Evolutionary conservation across 108 stramenopile genomes (phyloP).

Genomic region (Thalassiosira profunda): DNA sequence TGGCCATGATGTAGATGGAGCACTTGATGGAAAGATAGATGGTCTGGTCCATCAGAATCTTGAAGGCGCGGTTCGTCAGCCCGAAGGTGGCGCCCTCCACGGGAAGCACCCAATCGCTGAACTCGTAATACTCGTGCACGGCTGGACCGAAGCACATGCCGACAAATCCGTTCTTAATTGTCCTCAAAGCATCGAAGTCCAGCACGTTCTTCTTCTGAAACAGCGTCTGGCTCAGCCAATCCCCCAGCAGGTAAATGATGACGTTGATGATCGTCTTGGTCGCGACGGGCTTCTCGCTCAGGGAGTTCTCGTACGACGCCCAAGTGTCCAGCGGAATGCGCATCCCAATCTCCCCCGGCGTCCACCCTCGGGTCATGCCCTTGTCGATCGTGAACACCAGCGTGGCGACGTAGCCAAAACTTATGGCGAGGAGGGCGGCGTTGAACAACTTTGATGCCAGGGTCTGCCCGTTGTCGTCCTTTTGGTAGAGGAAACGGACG

Average conservation of each 20-base stretch:
- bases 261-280: slow-evolving; percentile 97
- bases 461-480: slow-evolving; percentile 43
- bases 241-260: slow-evolving; percentile 93
- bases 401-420: slow-evolving; percentile 77
- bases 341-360: slow-evolving; percentile 77
- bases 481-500: slow-evolving; percentile 31
- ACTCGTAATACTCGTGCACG: slow-evolving; percentile 96
- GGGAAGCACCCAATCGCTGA: slow-evolving; percentile 90
- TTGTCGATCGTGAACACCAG: slow-evolving; percentile 83
- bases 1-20: slow-evolving; percentile 86
- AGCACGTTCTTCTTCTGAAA: slow-evolving; percentile 83
- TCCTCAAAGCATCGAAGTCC: slow-evolving; percentile 88
- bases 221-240: slow-evolving; percentile 94
- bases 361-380: slow-evolving; percentile 90
- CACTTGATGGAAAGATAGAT: slow-evolving; percentile 93
- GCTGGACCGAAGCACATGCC: slow-evolving; percentile 95
- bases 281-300: slow-evolving; percentile 84
- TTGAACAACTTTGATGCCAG: slow-evolving; percentile 77
- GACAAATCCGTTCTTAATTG: slow-evolving; percentile 92
- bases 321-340: slow-evolving; percentile 92
- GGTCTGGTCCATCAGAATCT: slow-evolving; percentile 97
- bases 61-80: slow-evolving; percentile 81
- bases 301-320: slow-evolving; percentile 82
- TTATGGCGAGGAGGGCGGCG: slow-evolving; percentile 56
- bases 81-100: slow-evolving; percentile 77